Base-by-base conservation (phyloP, 192 early-diverging fungal species). In the Backusella tarrabulga region DNA sequence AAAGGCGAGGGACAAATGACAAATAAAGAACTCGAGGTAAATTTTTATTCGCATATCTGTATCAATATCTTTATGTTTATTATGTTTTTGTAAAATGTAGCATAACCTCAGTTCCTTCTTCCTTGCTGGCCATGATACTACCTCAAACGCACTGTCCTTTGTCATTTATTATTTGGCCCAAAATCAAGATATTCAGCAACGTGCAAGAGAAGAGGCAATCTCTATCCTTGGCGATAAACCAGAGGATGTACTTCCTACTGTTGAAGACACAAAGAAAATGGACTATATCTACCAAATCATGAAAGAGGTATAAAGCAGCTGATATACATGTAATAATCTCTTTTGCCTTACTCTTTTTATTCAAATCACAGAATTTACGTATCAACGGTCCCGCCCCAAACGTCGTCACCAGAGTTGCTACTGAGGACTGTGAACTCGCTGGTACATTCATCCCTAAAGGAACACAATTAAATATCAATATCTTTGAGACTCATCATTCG, bases 111-210 rank as follows among this genome's bases (percentile, higher is more conserved):
- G 76, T 36, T 73, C 83, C 71, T 89, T 91, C 74, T 89, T 88
- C 32, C 75, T 89, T 34, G 90, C 88, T 21, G 90, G 87, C 23
- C 84, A 88, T 44, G 88, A 90, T 71, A 90, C 87, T 32, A 90
- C 87, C 1, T 85, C 89, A 38, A 87, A 86, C 67, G 79, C 88
- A 66, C 80, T 91, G 50, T 78, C 87, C 12, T 81, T 81, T 68
- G 36, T 83, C 26, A 73, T 89, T 40, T 84, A 84, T 54, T 81
- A 85, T 70, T 81, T 90, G 34, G 87, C 89, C 11, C 74, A 72
- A n/a, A 75, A 89, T 26, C 68, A 68, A 67, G 73, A 89, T 1
- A 83, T 90, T 50, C 88, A 91, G 79, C 60, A 83, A 34, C 88
- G 85, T 50, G 89, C 87, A 26, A 84, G 90, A 63, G 74, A 77